phyloP scores from a whole-genome alignment of 768 basidiomycete genomes.

The Cantharellus cinnabarinus region DNA sequence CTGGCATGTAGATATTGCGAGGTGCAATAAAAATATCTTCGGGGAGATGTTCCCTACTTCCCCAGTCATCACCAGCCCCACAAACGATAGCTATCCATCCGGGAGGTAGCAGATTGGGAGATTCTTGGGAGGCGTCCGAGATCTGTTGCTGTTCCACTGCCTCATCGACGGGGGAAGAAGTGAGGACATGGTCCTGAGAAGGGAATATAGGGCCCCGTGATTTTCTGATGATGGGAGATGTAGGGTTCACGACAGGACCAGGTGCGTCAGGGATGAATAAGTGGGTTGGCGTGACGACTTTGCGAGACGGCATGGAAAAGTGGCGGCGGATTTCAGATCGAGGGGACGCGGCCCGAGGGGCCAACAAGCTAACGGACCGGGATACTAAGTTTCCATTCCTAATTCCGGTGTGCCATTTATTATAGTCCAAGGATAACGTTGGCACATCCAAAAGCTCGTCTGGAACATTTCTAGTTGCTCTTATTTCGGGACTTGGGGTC shows the following conservation, averaged over 20 bases:
- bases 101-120: slow-evolving; percentile 36
- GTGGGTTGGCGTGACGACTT: slow-evolving; percentile 31
- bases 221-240: slow-evolving; percentile 2
- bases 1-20: slow-evolving; percentile 63
- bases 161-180: not conserved
- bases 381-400: not conserved
- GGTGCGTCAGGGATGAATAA: slow-evolving; percentile 37
- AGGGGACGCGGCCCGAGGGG: not conserved
- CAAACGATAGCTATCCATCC: slow-evolving; percentile 66
- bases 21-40: slow-evolving; percentile 59
- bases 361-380: not conserved
- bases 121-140: slow-evolving; percentile 8
- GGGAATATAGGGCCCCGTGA: not conserved
- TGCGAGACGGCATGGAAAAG: not conserved
- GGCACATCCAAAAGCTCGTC: not conserved
- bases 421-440: not conserved
- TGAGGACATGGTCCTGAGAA: not conserved
- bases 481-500: not conserved
- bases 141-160: not conserved
- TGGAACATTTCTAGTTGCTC: not conserved
- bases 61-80: slow-evolving; percentile 39
- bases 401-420: not conserved
- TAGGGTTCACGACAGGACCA: not conserved
- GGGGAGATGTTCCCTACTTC: slow-evolving; percentile 27
- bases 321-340: not conserved